These are phyloP conservation scores for Pyrus pyrifolia DNA, from an alignment of 306 rosid genomes.

Conservation along the genomic window DNA sequence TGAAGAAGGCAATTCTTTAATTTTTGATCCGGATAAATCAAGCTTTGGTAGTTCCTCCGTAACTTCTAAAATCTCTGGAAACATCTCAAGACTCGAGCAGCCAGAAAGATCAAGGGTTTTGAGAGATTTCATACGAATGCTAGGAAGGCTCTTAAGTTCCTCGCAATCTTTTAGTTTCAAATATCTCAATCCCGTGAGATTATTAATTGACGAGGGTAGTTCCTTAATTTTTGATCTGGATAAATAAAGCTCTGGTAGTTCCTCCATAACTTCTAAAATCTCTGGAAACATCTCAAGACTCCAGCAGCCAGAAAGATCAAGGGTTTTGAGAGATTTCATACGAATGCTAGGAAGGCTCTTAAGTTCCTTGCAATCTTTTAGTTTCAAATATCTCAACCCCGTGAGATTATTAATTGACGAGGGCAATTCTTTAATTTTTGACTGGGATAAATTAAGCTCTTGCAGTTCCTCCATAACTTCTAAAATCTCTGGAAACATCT, in stretches of 20 bases:
- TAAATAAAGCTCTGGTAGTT: too few species aligned
- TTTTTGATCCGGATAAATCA: too few species aligned
- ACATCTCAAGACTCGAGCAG: not conserved
- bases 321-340: too few species aligned
- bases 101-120: not conserved
- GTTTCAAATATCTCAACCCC: not conserved
- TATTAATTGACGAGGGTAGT: too few species aligned
- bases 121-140: not conserved
- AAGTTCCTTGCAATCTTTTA: not conserved
- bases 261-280: too few species aligned
- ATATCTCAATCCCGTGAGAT: too few species aligned
- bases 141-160: too few species aligned
- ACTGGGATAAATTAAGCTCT: not conserved
- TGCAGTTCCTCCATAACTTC: not conserved
- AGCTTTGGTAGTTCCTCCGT: not conserved
- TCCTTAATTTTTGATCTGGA: too few species aligned
- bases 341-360: not conserved
- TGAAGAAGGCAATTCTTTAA: too few species aligned
- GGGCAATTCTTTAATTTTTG: not conserved
- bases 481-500: not conserved
- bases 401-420: not conserved
- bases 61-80: slow-evolving; percentile 1
- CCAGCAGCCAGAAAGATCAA: too few species aligned
- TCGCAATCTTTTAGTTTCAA: not conserved
- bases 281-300: too few species aligned